A percentile compares a stretch with the other conserved stretches of the same genome.
These are phyloP conservation scores for Emmonsia crescens DNA, from an alignment of 2,329 filamentous ascomycete genomes.

Conservation along the genomic window DNA sequence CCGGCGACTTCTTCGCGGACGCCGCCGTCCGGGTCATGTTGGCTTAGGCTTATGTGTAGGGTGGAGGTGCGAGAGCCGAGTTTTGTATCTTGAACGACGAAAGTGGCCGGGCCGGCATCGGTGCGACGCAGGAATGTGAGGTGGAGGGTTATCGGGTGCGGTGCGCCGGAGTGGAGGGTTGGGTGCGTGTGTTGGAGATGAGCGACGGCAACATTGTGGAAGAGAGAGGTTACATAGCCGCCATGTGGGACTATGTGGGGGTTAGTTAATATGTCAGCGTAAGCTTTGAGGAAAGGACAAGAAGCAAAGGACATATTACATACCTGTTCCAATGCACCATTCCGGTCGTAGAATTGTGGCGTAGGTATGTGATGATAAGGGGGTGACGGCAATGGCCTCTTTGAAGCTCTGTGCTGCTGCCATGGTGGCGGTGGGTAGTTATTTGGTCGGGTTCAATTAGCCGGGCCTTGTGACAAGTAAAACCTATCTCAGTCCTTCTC, in stretches of 20 bases:
- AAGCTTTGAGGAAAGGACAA: background rate
- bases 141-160: conserved; percentile 54
- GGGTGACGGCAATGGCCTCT: conserved; percentile 28
- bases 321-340: conserved; percentile 55
- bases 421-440: background rate
- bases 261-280: background rate
- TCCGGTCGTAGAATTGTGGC: conserved; percentile 43
- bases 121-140: conserved; percentile 57
- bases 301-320: background rate
- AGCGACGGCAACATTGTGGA: conserved; percentile 48
- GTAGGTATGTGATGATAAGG: conserved; percentile 45
- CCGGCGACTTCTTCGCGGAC: conserved; percentile 51
- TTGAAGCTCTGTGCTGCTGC: conserved; percentile 19
- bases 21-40: conserved; percentile 22
- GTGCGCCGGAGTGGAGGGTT: conserved; percentile 37
- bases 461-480: background rate
- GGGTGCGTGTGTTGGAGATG: conserved; percentile 51
- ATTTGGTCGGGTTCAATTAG: background rate
- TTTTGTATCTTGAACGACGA: conserved; percentile 53
- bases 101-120: conserved; percentile 44
- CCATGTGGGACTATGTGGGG: conserved; percentile 54
- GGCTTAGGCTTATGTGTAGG: conserved; percentile 49
- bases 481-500: background rate
- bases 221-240: conserved; percentile 54
- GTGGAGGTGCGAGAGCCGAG: conserved; percentile 53